phyloP scores from a whole-genome alignment of 208 protist species.

The Endotrypanum monterogeii region DNA sequence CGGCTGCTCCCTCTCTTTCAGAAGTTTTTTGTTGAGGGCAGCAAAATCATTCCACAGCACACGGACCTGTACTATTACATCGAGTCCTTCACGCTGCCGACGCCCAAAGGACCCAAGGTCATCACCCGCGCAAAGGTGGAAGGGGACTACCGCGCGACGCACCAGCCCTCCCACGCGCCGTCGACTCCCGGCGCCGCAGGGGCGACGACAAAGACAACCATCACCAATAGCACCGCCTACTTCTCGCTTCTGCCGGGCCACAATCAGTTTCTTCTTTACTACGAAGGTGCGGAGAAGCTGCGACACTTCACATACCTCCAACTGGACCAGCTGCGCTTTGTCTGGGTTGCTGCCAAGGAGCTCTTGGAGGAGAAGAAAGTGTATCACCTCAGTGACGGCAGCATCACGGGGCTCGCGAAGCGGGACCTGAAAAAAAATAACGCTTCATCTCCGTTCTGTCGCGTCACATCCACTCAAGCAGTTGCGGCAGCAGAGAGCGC shows the following conservation, averaged over 20 bases:
- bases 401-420: constrained; percentile 57
- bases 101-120: constrained; percentile 59
- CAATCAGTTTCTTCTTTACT: constrained; percentile 77
- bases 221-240: constrained; percentile 55
- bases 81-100: constrained; percentile 60
- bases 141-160: constrained; percentile 30
- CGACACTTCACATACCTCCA: constrained; percentile 62
- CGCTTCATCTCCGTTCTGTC: constrained; percentile 30
- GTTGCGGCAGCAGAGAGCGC: constrained; percentile 2
- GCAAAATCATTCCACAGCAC: constrained; percentile 56
- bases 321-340: constrained; percentile 78
- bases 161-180: constrained; percentile 17
- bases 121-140: constrained; percentile 69
- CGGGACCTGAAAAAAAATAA: constrained; percentile 79
- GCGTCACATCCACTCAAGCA: constrained; percentile 1
- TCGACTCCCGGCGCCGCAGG: constrained; percentile 14
- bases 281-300: constrained; percentile 60
- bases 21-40: constrained; percentile 52
- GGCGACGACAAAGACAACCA: constrained; percentile 28
- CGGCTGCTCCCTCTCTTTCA: constrained; percentile 53
- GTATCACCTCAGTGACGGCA: constrained; percentile 53
- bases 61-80: constrained; percentile 47
- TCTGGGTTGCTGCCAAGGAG: constrained; percentile 69
- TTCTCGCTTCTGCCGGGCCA: constrained; percentile 66
- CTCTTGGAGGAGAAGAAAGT: constrained; percentile 64